A percentile compares a stretch with the other conserved stretches of the same genome.
phyloP scores from a whole-genome alignment of 495 filamentous ascomycete species.

The Apodospora peruviana region DNA sequence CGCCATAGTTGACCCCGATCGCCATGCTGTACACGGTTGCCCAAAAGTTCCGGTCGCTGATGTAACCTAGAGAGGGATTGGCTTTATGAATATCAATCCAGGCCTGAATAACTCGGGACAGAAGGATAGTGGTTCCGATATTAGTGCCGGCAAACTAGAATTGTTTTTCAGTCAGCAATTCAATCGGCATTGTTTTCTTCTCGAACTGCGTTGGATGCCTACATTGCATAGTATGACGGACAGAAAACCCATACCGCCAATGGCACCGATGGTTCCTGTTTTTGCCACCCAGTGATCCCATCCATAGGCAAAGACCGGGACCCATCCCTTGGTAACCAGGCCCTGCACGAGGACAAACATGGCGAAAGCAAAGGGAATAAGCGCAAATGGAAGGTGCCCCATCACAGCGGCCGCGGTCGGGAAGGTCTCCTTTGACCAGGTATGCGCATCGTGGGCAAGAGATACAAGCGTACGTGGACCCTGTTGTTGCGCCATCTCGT shows the following conservation, averaged over 20 bases:
- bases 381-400: constrained; percentile 53
- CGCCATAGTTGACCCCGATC: constrained; percentile 62
- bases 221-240: constrained; percentile 65
- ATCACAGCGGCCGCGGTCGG: constrained; percentile 57
- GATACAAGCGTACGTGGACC: constrained; percentile 42
- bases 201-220: constrained; percentile 25
- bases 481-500: neutral
- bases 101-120: constrained; percentile 58
- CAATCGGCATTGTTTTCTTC: neutral
- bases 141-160: constrained; percentile 63
- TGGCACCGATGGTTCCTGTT: constrained; percentile 56
- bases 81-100: constrained; percentile 52
- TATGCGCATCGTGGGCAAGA: constrained; percentile 30
- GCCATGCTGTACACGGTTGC: constrained; percentile 64
- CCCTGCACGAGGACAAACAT: constrained; percentile 68
- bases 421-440: constrained; percentile 60
- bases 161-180: neutral
- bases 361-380: constrained; percentile 59
- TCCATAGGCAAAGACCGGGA: constrained; percentile 58
- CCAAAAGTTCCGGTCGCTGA: constrained; percentile 57
- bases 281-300: constrained; percentile 63
- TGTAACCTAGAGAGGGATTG: constrained; percentile 27
- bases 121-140: constrained; percentile 63
- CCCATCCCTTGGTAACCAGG: constrained; percentile 62
- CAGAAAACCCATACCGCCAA: constrained; percentile 63